phyloP scores from a whole-genome alignment of 768 basidiomycete genomes.

The Leccinellum rugosiceps region DNA sequence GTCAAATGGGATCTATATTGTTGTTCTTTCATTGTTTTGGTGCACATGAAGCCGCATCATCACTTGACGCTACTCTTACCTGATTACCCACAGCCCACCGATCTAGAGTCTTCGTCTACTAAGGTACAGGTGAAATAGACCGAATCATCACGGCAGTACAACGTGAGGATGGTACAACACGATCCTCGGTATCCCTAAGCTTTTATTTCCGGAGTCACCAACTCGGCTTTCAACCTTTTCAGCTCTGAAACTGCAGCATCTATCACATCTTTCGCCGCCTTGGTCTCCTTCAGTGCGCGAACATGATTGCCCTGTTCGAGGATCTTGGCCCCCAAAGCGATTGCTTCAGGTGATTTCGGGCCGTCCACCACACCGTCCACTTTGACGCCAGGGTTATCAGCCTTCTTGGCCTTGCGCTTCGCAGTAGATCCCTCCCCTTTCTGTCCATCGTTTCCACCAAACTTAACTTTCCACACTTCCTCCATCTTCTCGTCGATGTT shows the following conservation, averaged over 20 bases:
- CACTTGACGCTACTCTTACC: neutral
- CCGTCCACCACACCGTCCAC: conserved; percentile 40
- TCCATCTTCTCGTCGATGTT: conserved; percentile 90
- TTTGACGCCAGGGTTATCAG: conserved; percentile 44
- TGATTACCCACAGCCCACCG: neutral
- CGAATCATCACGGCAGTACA: neutral
- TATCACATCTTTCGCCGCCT: conserved; percentile 44
- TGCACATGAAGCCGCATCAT: neutral
- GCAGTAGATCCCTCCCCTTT: conserved; percentile 44
- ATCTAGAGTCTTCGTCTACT: neutral
- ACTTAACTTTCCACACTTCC: conserved; percentile 75
- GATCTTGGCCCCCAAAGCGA: conserved; percentile 72
- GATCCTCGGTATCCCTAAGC: neutral
- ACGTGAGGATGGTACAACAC: neutral
- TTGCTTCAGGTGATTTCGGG: conserved; percentile 70
- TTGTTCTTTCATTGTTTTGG: neutral
- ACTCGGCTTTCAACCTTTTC: conserved; percentile 62
- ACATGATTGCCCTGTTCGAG: conserved; percentile 74
- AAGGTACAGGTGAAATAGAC: no score
- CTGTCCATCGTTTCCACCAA: conserved; percentile 58
- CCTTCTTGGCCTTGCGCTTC: conserved; percentile 55
- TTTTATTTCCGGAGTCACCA: conserved; percentile 28
- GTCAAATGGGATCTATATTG: neutral
- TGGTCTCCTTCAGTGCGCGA: conserved; percentile 56
- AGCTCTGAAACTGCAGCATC: conserved; percentile 54